Conservation (phyloP, 768 basidiomycete genomes). For the Rhodotorula babjevae region DNA sequence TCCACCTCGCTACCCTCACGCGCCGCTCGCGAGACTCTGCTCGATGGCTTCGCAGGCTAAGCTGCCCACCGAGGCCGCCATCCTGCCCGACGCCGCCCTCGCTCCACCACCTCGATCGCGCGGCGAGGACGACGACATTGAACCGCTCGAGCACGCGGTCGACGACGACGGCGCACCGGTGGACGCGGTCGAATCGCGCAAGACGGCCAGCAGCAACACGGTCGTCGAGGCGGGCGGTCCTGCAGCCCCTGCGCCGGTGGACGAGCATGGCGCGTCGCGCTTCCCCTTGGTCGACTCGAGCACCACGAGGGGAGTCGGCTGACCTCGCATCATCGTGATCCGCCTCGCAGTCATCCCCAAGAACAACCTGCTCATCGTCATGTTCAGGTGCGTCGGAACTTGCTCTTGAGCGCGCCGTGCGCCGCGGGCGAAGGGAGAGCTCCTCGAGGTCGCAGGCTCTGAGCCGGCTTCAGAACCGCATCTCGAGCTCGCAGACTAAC, state of each 20-base stretch:
- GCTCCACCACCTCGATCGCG: not conserved
- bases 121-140: not conserved
- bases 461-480: too few relatives aligned
- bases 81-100: not conserved
- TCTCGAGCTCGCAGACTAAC: not conserved
- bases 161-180: not conserved
- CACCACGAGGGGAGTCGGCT: not conserved
- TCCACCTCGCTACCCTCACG: not conserved
- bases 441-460: too few relatives aligned
- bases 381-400: not conserved
- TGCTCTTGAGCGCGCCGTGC: too few relatives aligned
- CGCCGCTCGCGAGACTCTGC: too few relatives aligned
- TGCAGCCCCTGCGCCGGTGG: not conserved
- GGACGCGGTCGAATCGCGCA: not conserved
- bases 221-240: not conserved
- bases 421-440: too few relatives aligned
- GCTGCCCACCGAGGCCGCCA: not conserved
- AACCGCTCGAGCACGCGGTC: not conserved
- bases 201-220: not conserved
- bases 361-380: slow-evolving; percentile 1
- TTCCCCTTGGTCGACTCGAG: not conserved
- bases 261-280: not conserved
- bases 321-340: not conserved
- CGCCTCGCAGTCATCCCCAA: not conserved
- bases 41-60: not conserved